Conservation (phyloP, 2,329 filamentous ascomycete genomes). For the Cordyceps fumosorosea region DNA sequence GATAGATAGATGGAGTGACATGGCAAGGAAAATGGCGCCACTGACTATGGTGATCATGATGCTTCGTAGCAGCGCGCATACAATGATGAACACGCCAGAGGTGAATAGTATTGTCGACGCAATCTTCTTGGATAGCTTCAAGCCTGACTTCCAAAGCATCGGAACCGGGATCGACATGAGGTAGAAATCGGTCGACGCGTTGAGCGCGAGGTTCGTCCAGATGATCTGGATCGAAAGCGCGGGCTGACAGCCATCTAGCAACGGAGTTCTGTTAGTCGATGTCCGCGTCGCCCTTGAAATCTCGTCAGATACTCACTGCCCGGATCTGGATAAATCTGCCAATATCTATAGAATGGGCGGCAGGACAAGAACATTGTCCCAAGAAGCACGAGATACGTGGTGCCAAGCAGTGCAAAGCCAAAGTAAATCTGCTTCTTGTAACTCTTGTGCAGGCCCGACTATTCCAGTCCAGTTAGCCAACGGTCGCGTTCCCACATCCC, state of each 20-base stretch:
- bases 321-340: constrained; percentile 37
- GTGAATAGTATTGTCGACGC: constrained; percentile 48
- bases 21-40: constrained; percentile 22
- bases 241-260: constrained; percentile 30
- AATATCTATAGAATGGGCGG: constrained; percentile 28
- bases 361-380: constrained; percentile 30
- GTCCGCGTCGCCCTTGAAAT: no score
- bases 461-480: constrained; percentile 16
- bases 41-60: constrained; percentile 37
- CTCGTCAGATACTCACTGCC: constrained; percentile 25
- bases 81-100: constrained; percentile 49
- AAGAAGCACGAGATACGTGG: constrained; percentile 28
- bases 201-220: constrained; percentile 29
- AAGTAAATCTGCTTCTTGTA: constrained; percentile 23
- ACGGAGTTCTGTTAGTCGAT: constrained; percentile 37
- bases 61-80: constrained; percentile 47
- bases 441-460: constrained; percentile 23
- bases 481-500: neutral
- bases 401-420: constrained; percentile 27
- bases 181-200: constrained; percentile 34
- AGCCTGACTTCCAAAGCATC: constrained; percentile 46
- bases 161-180: constrained; percentile 35
- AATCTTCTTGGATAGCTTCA: constrained; percentile 43
- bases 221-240: constrained; percentile 34
- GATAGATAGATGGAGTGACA: neutral